Evolutionary conservation across 2,329 filamentous ascomycete species (phyloP).

Genomic region (Corniculantispora saksenae): DNA sequence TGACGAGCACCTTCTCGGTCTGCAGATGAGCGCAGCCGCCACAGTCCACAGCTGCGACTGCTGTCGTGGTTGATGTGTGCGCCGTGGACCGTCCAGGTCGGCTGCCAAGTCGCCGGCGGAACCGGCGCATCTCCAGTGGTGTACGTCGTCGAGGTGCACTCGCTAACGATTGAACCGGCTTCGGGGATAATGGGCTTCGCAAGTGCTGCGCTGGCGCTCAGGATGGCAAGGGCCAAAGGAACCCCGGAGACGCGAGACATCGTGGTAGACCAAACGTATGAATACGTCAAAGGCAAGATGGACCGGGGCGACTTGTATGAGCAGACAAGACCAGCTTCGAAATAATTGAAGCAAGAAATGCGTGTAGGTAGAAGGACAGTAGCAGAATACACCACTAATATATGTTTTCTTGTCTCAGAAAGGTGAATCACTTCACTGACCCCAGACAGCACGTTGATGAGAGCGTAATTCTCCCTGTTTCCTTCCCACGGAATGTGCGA

Average conservation of each 20-base stretch:
- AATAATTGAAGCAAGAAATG: neutral
- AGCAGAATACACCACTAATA: neutral
- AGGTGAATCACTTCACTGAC: neutral
- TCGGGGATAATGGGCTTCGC: constrained; percentile 1
- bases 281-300: too few relatives aligned
- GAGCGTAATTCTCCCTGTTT: neutral
- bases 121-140: neutral
- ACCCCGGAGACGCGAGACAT: neutral
- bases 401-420: neutral
- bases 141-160: constrained; percentile 5
- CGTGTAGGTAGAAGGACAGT: neutral
- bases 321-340: neutral
- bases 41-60: neutral
- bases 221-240: neutral
- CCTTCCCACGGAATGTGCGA: constrained; percentile 4
- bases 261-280: neutral
- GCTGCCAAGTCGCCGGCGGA: constrained; percentile 6
- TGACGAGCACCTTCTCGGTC: neutral
- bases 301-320: neutral
- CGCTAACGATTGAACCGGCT: neutral
- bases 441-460: neutral
- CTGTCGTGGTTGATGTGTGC: constrained; percentile 1
- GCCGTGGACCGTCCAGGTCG: constrained; percentile 8
- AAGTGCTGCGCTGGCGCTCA: neutral
- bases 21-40: neutral